Conservation (phyloP, 768 basidiomycete species). For the Piloderma croceum region DNA sequence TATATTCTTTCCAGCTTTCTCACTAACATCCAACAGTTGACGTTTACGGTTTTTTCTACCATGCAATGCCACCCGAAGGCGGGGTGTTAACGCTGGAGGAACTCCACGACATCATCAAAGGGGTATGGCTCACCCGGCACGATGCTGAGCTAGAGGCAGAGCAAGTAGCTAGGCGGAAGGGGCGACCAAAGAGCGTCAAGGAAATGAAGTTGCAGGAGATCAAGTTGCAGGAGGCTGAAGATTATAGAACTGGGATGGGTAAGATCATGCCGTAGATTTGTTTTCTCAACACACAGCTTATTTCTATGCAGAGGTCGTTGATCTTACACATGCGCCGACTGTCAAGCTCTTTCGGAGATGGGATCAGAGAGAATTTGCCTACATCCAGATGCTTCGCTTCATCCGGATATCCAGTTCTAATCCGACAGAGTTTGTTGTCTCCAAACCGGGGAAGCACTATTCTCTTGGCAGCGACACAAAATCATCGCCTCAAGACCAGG, state of each 20-base stretch:
- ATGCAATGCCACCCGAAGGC: constrained; percentile 56
- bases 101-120: constrained; percentile 56
- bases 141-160: constrained; percentile 63
- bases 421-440: constrained; percentile 42
- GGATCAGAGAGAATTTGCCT: constrained; percentile 74
- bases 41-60: constrained; percentile 70
- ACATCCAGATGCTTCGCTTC: constrained; percentile 65
- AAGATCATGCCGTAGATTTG: constrained; percentile 19
- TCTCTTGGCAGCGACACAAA: background rate
- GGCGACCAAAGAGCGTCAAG: constrained; percentile 66
- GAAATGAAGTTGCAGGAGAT: constrained; percentile 66
- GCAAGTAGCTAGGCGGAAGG: constrained; percentile 55
- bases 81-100: constrained; percentile 55
- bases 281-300: constrained; percentile 3
- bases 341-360: constrained; percentile 69
- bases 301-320: constrained; percentile 57
- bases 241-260: constrained; percentile 82
- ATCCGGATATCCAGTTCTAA: constrained; percentile 64
- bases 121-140: constrained; percentile 70
- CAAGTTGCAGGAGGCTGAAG: constrained; percentile 62
- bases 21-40: constrained; percentile 41
- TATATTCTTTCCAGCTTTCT: constrained; percentile 2
- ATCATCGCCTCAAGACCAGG: no score
- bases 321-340: constrained; percentile 67
- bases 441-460: constrained; percentile 55